Base-by-base conservation (phyloP, 2,329 filamentous ascomycete genomes). In the Scytalidium lignicola region DNA sequence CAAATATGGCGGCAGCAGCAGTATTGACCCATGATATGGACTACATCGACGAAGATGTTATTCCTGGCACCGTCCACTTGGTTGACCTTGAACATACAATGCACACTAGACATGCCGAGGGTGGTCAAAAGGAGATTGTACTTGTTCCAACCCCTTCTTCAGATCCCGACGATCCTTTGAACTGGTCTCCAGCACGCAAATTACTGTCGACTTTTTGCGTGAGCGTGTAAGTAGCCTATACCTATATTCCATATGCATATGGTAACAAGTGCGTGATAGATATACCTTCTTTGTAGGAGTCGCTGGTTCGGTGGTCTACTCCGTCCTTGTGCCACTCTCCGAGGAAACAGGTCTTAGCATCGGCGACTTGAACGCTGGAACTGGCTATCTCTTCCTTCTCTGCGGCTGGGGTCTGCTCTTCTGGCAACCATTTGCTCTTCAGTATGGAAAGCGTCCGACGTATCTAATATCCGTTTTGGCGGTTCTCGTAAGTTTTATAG, bases 301-400 rank as follows among this genome's bases (percentile, higher is more conserved):
- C 37, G 63, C 64, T 19, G 60, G 58, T 20, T 65, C 68, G 1
- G 62, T 66, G 1, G 63, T 70, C 3, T 70, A 70, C 42, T 70
- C 68, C 1, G 68, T 70, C 3, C 52, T 70, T 6, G 63, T 62
- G 1, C 61, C 65, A 2, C 57, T 71, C 7, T 66, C 66, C 0
- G 53, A 67, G 41, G 61, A 58, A n/a, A 68, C 68, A 0, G 67
- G 65, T 0, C 47, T 71, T 7, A 59, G 65, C 2, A 58, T 32
- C 15, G 26, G 52, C 12, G 63, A 65, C 9, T 51, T 70, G 2
- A 69, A 68, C 44, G 54, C 67, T 46, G 69, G 69, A 15, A 72
- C 68, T 0, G 58, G 57, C 0, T 57, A 58, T 44, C 29, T 54
- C 39, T 55, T 51, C 20, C 26, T 55, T 15, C 44, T 55, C 20